Base-by-base conservation (phyloP, 495 filamentous ascomycete species). In the Antarctomyces pellizariae region DNA sequence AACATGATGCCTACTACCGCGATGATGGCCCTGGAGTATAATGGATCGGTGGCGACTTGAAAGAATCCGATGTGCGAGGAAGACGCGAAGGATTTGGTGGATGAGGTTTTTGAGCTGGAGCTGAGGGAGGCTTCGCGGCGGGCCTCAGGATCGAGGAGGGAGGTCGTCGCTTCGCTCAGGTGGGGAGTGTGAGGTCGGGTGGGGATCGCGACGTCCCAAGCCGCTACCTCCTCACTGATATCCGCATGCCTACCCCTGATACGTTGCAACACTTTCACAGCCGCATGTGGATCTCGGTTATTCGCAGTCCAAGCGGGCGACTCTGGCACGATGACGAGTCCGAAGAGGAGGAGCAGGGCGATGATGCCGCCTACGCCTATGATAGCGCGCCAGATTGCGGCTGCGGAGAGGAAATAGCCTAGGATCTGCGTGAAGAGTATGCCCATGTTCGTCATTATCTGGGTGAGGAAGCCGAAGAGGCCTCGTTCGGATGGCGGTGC, bases 391-490 rank as follows among this genome's bases (percentile, higher is more conserved):
- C 86, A 97, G 3, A 71, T 52, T 16, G 60, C 64, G 3, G 61
- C 74, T 33, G 64, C 53, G 49, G 79, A 86, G 25, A 90, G 49
- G 47, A 89, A 93, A 30, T 72, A 84, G 0, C 86, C 86, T 24
- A 93, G 52, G 0, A 70, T 53, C 42, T 95, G 89, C 0, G 82
- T 68, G 15, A 71, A 49, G 7, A 97, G 45, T 26, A 97, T 95
- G 8, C 86, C 86, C n/a, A 86, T 50, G 38, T 93, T 93, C 44
- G 83, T 79, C 53, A 77, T 82, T 35, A 97, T 59, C 41, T 97
- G 86, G 2, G 86, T 97, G 38, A 89, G 70, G 9, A 74, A 70
- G 5, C 89, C 86, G 42, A 91, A 92, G 31, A 82, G 66, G 1
- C 89, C 89, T 22, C 72, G 71, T 26, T 74, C 61, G 3, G 50